These are phyloP conservation scores for Starmerella riodocensis DNA, from an alignment of 805 yeast genomes.

Conservation along the genomic window DNA sequence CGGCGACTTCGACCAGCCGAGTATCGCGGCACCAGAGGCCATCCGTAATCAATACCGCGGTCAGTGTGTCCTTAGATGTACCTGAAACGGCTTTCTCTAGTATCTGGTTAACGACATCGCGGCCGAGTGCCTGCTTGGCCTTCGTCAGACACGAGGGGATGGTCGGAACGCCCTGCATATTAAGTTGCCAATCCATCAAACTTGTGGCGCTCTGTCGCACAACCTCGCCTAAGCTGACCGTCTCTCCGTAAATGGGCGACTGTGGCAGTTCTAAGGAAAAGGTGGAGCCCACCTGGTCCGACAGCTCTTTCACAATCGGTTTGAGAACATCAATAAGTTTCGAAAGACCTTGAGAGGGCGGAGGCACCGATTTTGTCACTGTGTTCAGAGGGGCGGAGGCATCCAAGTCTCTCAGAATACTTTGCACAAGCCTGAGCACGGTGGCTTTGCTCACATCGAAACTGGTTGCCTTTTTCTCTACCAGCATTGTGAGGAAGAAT, in stretches of 20 bases:
- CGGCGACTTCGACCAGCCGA: not conserved
- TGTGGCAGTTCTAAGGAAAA: not conserved
- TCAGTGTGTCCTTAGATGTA: constrained; percentile 7
- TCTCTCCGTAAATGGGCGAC: not conserved
- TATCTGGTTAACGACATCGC: constrained; percentile 1
- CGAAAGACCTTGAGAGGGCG: not conserved
- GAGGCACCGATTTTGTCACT: not conserved
- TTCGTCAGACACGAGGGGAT: constrained; percentile 2
- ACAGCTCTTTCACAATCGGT: constrained; percentile 1
- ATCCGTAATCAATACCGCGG: constrained; percentile 14
- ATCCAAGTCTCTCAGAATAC: not conserved
- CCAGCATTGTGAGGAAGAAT: constrained; percentile 8
- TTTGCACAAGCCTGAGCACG: not conserved
- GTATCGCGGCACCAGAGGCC: constrained; percentile 5
- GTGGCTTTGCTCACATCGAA: constrained; percentile 2
- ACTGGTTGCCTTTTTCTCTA: constrained; percentile 1
- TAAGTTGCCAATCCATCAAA: constrained; percentile 15
- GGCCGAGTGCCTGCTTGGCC: constrained; percentile 13
- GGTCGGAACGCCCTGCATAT: constrained; percentile 17
- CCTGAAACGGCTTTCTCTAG: constrained; percentile 5
- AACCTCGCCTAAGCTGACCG: constrained; percentile 4
- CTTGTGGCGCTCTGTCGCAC: not conserved
- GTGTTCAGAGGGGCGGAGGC: not conserved
- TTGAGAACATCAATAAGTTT: constrained; percentile 1
- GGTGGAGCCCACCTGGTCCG: not conserved